Base-by-base conservation (phyloP, 176 grass and related monocot genomes). In the bread wheat (Triticum aestivum) region DNA sequence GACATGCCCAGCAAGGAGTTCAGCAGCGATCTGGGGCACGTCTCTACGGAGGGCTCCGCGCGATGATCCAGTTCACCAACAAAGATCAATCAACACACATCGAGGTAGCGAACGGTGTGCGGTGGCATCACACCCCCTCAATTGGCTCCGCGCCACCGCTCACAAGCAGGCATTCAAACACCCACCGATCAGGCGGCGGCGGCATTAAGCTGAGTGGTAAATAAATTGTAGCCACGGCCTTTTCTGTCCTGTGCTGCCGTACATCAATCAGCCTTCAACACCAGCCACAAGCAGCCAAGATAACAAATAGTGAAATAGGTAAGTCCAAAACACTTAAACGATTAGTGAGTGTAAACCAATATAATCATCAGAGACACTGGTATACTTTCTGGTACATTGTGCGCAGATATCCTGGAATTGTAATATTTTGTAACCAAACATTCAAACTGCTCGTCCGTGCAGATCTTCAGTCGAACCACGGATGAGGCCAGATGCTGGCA, bases 391-490 rank as follows among this genome's bases (percentile, higher is more conserved):
- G 4, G 38, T 51, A 63, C 79, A 27, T 30, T 54, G 14, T 84
- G 32, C 33, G 69, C 49, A 81, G 39, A 52, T 76, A 78, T 15
- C 21, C 58, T 76, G 15, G 47, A 35, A 33, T 56, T 56, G 8
- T 45, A 77, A 49, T 9, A 17, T 80, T 82, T 32, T 63, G 24
- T 67, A 39, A 69, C 21, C 33, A 84, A 62, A 39, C 84, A 80
- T 23, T 37, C 80, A 49, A 52, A 51, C 49, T 51, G 49, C 49
- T 51, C 4, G 1, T 4, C 49, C 49, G 4, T 51, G 5, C 14
- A 51, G 49, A 52, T 52, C 49, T 17, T 52, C 14, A 2, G 13
- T 52, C 49, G 14, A 52, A 15, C 5, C 49, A 0, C 51, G 51
- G 51, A 54, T 18, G 51, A 54, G 49, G 49, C 49, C 47, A 15